Conservation (phyloP, 1,139 yeast species). For the Geotrichum candidum region DNA sequence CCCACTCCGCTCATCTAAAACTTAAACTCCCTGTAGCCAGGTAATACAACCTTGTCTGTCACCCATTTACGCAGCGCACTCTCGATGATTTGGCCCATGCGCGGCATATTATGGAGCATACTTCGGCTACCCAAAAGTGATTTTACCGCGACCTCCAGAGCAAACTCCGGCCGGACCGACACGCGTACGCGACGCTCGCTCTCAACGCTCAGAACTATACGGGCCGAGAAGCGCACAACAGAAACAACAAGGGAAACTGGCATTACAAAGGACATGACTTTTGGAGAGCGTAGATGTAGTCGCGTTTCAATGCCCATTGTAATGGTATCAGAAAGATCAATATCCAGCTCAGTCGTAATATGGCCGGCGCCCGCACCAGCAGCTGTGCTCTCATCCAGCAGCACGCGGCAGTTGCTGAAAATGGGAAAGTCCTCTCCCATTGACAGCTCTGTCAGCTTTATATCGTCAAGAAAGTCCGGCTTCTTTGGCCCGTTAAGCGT, state of each 20-base stretch:
- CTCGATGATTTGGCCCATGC: slow-evolving; percentile 78
- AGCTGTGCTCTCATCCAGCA: background rate
- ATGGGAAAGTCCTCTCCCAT: slow-evolving; percentile 96
- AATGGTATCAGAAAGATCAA: slow-evolving; percentile 83
- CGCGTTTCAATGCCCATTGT: slow-evolving; percentile 87
- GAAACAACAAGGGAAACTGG: slow-evolving; percentile 84
- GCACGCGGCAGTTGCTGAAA: slow-evolving; percentile 82
- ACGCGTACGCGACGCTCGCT: slow-evolving; percentile 43
- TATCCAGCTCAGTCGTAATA: slow-evolving; percentile 84
- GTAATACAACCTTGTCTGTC: slow-evolving; percentile 87
- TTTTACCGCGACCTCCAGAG: slow-evolving; percentile 78
- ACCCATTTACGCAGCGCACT: slow-evolving; percentile 82
- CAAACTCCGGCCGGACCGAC: slow-evolving; percentile 85
- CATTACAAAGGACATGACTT: slow-evolving; percentile 67
- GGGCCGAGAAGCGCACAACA: slow-evolving; percentile 85
- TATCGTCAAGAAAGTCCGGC: slow-evolving; percentile 77
- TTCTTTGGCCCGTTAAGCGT: slow-evolving; percentile 47
- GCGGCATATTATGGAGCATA: slow-evolving; percentile 87
- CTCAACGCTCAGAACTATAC: slow-evolving; percentile 53
- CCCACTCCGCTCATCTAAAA: background rate
- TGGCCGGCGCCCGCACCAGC: slow-evolving; percentile 23
- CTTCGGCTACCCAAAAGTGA: slow-evolving; percentile 91
- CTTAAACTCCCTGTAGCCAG: slow-evolving; percentile 59
- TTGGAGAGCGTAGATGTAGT: slow-evolving; percentile 74
- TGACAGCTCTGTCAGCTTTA: slow-evolving; percentile 78